Evolutionary conservation across 2,329 filamentous ascomycete species (phyloP), one percentile per base, ranked within the genome.

Genomic region (Monosporascus cannonballus): DNA sequence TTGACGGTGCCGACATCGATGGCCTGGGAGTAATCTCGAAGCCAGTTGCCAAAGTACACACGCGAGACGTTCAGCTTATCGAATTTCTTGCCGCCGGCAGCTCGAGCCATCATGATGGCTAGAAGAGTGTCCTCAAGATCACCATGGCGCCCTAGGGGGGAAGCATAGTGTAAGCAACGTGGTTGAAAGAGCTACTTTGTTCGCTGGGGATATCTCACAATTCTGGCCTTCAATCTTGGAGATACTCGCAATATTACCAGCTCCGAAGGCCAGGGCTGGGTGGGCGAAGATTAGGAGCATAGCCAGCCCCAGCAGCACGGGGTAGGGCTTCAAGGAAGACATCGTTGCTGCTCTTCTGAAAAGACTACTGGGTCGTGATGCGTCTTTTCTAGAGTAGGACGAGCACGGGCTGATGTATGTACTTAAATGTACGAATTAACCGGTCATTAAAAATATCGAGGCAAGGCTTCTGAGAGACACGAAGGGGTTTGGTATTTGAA

Each of bases 11-110:
- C 92, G 48, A 96, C 89, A 69, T 96, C 92, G 63, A 96, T 89
- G 56, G 91, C 92, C 71, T 96, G 92, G 50, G 89, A 94, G 72
- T 96, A 96, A 72, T 96, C 92, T 54, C 81, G 83, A 36, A 96
- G 82, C 92, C 92, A 96, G 76, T 96, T 96, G 59, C 92, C 92
- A 74, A 96, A 96, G 76, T 96, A 96, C 58, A 95, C 89, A 56
- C 91, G 84, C 58, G 92, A 89, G 57, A 96, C 88, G 66, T 86
- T 87, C 65, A 96, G 82, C 75, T 94, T 94, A 76, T 81, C 84
- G 73, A 96, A 96, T 66, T 92, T 95, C 76, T 92, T 91, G 61
- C 76, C 75, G 59, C 75, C 75, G 56, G 77, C 69, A 61, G 74
- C 75, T 47, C 69, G 73, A 49, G 77, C 77, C 72, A 79, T 77